Percentiles rank a stretch among this genome's conserved stretches.
Evolutionary conservation across 805 yeast genomes (phyloP).

Genomic region (Brettanomyces anomalus): DNA sequence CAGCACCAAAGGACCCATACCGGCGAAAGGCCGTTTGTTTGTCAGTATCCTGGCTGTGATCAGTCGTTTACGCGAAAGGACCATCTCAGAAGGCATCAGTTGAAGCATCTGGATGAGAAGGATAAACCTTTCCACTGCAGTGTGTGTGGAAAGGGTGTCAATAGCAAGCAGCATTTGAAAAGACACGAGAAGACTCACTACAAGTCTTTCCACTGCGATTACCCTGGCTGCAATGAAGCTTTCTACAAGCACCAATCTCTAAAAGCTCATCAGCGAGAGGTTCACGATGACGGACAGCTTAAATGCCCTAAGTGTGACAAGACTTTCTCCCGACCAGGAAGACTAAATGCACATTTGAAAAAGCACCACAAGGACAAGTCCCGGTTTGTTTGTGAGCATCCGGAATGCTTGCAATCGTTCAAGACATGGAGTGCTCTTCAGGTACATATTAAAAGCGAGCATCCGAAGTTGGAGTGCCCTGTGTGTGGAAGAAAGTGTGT

Average conservation of each 20-base stretch:
- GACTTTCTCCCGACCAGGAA: constrained; percentile 51
- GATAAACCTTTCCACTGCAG: constrained; percentile 68
- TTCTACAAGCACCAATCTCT: constrained; percentile 72
- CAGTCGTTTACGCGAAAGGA: constrained; percentile 67
- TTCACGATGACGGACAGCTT: constrained; percentile 44
- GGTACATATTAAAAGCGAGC: constrained; percentile 60
- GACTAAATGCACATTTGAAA: constrained; percentile 56
- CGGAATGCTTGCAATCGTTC: constrained; percentile 52
- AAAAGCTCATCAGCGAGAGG: constrained; percentile 57
- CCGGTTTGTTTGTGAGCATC: constrained; percentile 48
- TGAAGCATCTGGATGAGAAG: constrained; percentile 46
- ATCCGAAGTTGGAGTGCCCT: constrained; percentile 58
- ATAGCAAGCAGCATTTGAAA: constrained; percentile 68
- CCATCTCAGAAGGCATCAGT: constrained; percentile 66
- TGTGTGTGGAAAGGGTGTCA: constrained; percentile 74
- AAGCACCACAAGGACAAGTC: constrained; percentile 51
- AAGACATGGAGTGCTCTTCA: constrained; percentile 69
- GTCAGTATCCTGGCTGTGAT: constrained; percentile 48
- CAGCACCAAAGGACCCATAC: constrained; percentile 79
- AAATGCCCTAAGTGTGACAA: constrained; percentile 58
- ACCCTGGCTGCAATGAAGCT: constrained; percentile 53
- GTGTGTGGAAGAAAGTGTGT: constrained; percentile 66
- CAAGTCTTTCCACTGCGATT: constrained; percentile 50
- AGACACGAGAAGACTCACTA: constrained; percentile 82
- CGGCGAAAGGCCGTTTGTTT: constrained; percentile 66